These are phyloP conservation scores for Omphalotus guepiniiformis DNA, from an alignment of 768 basidiomycete species.

Conservation along the genomic window DNA sequence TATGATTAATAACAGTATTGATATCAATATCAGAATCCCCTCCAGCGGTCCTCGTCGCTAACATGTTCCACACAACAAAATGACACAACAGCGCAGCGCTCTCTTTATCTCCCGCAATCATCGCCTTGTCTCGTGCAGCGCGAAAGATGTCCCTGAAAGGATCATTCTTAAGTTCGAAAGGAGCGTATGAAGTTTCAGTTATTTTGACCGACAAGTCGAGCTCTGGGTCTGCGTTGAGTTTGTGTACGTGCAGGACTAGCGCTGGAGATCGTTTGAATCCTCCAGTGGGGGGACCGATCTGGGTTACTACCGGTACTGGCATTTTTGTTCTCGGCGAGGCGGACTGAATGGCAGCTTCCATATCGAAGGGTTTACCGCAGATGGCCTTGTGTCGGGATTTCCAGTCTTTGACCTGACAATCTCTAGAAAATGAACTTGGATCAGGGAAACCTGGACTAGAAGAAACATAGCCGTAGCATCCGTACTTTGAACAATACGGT, in stretches of 20 bases:
- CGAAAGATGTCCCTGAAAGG: constrained; percentile 5
- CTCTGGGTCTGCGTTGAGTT: neutral
- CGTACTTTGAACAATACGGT: constrained; percentile 14
- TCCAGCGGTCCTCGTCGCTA: neutral
- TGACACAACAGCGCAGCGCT: constrained; percentile 10
- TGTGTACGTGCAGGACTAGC: neutral
- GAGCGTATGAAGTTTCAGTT: neutral
- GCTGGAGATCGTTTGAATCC: neutral
- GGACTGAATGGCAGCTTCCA: constrained; percentile 9
- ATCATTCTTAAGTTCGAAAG: neutral
- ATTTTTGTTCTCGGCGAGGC: neutral
- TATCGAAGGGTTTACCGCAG: constrained; percentile 16
- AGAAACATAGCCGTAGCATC: neutral
- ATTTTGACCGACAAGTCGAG: neutral
- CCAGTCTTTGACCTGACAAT: constrained; percentile 17
- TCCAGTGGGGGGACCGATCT: neutral
- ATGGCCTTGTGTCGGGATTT: constrained; percentile 13
- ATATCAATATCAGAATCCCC: neutral
- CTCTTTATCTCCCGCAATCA: constrained; percentile 11
- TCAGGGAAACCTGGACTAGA: neutral
- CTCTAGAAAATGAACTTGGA: constrained; percentile 7
- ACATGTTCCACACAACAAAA: constrained; percentile 10
- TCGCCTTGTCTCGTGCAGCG: constrained; percentile 11
- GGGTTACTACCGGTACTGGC: neutral
- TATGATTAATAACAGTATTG: constrained; percentile 6